Percentiles rank a stretch among this genome's conserved stretches.
phyloP scores from a whole-genome alignment of 179 eudicot species.

The Silene noctiflora region DNA sequence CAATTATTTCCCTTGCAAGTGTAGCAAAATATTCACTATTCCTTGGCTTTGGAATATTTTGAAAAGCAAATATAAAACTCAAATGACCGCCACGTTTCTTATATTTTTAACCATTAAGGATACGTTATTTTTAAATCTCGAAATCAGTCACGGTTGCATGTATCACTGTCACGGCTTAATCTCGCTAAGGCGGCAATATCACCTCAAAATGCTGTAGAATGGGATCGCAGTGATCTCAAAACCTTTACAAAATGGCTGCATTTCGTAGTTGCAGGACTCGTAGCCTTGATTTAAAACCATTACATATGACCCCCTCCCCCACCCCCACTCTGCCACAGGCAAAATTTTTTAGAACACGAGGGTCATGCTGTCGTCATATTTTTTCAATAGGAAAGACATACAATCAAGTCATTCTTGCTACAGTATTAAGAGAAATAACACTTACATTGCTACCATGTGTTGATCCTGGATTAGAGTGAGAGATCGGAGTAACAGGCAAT shows the following conservation, averaged over 20 bases:
- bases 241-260: no score
- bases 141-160: no score
- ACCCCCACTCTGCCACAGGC: not conserved
- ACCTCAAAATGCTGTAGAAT: no score
- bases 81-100: not conserved
- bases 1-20: not conserved
- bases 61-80: not conserved
- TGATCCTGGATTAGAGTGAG: constrained; percentile 57
- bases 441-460: constrained; percentile 62
- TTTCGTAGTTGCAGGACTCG: no score
- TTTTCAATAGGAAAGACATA: not conserved
- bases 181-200: no score
- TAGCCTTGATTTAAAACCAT: no score
- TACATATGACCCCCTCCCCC: no score
- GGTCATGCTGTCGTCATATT: not conserved
- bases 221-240: no score
- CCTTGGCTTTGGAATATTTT: not conserved
- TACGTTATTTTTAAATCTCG: no score
- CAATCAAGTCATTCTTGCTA: not conserved
- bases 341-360: not conserved
- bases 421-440: not conserved
- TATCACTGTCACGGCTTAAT: no score
- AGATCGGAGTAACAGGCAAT: constrained; percentile 61
- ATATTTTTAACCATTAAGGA: no score
- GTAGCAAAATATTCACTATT: not conserved